Base-by-base conservation (phyloP, 768 basidiomycete genomes). In the Lactarius hengduanensis region DNA sequence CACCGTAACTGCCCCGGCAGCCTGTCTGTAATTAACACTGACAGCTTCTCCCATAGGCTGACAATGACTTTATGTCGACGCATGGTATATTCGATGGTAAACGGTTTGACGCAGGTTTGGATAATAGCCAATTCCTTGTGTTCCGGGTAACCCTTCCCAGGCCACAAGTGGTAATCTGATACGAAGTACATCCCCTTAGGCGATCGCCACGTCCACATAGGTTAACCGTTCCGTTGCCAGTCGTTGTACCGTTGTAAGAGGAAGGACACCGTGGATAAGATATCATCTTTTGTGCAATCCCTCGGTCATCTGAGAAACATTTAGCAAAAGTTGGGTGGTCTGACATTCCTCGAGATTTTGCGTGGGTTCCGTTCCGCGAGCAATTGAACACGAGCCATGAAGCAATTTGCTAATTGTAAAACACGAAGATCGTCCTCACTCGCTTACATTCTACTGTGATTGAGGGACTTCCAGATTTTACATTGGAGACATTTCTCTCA, bases 31-130 rank as follows among this genome's bases (percentile, higher is more conserved):
- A n/a, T n/a, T n/a, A n/a, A n/a, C n/a, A n/a, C n/a, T n/a, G n/a
- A n/a, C n/a, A n/a, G n/a, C n/a, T n/a, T n/a, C n/a, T n/a, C 40
- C 9, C 34, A 22, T 45, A 85, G 82, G 75, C 84, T 60, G 88
- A 89, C 73, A 88, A 88, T 67, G 86, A 89, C 73, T 88, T 86
- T 72, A 77, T 86, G 59, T 85, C 79, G 28, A 80, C 78, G 0
- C 67, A 87, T 40, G 87, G 87, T 0, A 75, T 82, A n/a, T 77
- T 81, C 9, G 69, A 80, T 4, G 85, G 84, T 1, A 70, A 76
- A 41, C 79, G 83, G 1, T 89, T 80, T 74, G 74, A 85, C 66
- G 85, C 82, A 2, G 85, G 82, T 6, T 63, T 80, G 38, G 80
- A 87, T 70, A 79, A 82, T 69, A 87, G 81, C 72, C 86, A 89